These are phyloP conservation scores for Leishmania braziliensis DNA, from an alignment of 208 protist species.

Conservation along the genomic window DNA sequence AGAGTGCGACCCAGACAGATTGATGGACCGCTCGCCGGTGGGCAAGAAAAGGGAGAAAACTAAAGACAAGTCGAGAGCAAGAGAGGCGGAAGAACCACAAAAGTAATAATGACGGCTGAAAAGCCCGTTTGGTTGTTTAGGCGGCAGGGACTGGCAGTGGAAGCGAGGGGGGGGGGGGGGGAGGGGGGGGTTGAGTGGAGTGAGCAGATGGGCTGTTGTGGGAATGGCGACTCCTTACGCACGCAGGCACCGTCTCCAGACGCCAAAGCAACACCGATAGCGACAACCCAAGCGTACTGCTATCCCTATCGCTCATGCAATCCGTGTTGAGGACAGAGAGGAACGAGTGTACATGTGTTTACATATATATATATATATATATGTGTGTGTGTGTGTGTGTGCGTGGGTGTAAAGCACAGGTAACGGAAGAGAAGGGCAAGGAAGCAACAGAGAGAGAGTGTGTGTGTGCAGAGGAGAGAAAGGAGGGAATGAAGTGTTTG, in stretches of 20 bases:
- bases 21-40: neutral
- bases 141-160: neutral
- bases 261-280: slow-evolving; percentile 3
- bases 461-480: neutral
- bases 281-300: neutral
- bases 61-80: neutral
- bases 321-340: neutral
- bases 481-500: neutral
- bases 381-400: slow-evolving; percentile 4
- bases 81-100: neutral
- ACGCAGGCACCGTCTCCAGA: slow-evolving; percentile 14
- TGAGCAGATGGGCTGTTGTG: neutral
- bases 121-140: neutral
- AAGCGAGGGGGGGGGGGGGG: neutral
- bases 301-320: neutral
- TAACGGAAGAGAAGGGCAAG: neutral
- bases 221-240: slow-evolving; percentile 3
- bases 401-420: neutral
- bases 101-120: neutral
- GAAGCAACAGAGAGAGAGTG: neutral
- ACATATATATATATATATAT: neutral
- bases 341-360: no score
- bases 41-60: neutral
- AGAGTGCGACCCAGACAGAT: no score
- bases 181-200: neutral